Conservation (phyloP, 2,329 filamentous ascomycete species). For the Neodidymelliopsis sp. region DNA sequence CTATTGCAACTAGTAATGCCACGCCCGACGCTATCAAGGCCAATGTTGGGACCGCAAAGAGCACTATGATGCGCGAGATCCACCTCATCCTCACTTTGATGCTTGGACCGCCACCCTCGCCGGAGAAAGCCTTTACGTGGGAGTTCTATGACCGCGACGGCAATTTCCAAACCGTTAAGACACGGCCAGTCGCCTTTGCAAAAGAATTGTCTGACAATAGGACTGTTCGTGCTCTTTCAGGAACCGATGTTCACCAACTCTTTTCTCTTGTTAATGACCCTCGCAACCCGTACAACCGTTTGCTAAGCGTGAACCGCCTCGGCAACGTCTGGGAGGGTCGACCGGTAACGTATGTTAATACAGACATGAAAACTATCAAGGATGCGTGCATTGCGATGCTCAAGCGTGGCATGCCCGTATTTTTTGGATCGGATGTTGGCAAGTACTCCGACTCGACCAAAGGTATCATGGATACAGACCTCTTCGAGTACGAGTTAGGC, state of each 20-base stretch:
- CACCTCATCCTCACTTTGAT: conserved; percentile 82
- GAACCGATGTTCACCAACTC: conserved; percentile 69
- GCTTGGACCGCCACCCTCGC: conserved; percentile 78
- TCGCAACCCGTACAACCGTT: conserved; percentile 74
- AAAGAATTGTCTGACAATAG: conserved; percentile 69
- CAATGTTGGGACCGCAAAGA: conserved; percentile 64
- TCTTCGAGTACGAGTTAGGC: conserved; percentile 83
- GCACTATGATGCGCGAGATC: conserved; percentile 79
- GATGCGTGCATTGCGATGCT: conserved; percentile 78
- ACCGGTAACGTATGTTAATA: conserved; percentile 82
- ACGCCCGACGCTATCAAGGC: conserved; percentile 47
- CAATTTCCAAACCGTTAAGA: conserved; percentile 67
- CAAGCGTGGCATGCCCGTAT: conserved; percentile 78
- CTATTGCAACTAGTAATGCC: conserved; percentile 55
- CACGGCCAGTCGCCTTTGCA: conserved; percentile 76
- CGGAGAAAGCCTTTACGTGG: conserved; percentile 78
- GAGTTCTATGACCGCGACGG: conserved; percentile 75
- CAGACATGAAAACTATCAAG: conserved; percentile 77
- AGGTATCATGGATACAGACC: conserved; percentile 81
- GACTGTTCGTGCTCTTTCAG: conserved; percentile 64
- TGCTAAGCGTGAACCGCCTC: conserved; percentile 78
- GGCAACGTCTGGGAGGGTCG: conserved; percentile 83
- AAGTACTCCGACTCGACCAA: conserved; percentile 73
- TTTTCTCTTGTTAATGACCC: conserved; percentile 89
- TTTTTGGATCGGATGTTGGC: conserved; percentile 89